These are phyloP conservation scores for Hirschfeldia incana DNA, from an alignment of 345 rosid genomes.

Conservation along the genomic window DNA sequence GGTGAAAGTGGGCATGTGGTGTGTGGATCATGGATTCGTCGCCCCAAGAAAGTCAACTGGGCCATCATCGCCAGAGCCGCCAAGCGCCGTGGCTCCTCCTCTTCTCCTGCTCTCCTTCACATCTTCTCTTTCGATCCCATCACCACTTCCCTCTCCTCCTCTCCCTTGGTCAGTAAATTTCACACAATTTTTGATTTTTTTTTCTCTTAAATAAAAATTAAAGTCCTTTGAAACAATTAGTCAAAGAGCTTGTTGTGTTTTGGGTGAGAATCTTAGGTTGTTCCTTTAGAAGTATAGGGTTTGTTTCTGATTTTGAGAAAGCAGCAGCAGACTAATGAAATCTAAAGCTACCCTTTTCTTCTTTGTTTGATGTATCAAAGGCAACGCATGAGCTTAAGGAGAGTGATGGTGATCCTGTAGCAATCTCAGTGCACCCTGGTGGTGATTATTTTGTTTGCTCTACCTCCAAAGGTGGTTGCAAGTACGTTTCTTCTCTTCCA, in stretches of 20 bases:
- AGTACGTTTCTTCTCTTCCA: slow-evolving; percentile 45
- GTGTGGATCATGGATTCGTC: slow-evolving; percentile 93
- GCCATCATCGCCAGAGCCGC: slow-evolving; percentile 73
- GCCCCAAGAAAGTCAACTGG: slow-evolving; percentile 66
- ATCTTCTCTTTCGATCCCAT: slow-evolving; percentile 81
- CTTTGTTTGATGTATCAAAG: slow-evolving; percentile 36
- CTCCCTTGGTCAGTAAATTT: slow-evolving; percentile 58
- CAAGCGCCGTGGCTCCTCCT: slow-evolving; percentile 39
- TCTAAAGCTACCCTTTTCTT: background rate
- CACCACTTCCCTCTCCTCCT: slow-evolving; percentile 61
- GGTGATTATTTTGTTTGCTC: slow-evolving; percentile 86
- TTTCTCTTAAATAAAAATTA: too few species aligned
- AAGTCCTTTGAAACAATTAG: background rate
- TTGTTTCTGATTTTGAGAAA: slow-evolving; percentile 8
- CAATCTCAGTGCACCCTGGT: slow-evolving; percentile 75
- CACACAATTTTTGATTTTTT: background rate
- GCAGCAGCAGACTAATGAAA: slow-evolving; percentile 9
- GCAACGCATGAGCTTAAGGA: slow-evolving; percentile 64
- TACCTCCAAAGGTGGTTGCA: slow-evolving; percentile 80
- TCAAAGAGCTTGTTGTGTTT: slow-evolving; percentile 13
- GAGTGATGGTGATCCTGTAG: slow-evolving; percentile 66
- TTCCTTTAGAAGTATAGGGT: background rate
- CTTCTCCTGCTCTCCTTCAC: slow-evolving; percentile 61
- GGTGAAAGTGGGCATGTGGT: slow-evolving; percentile 45
- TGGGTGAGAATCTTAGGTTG: background rate